Evolutionary conservation across 1,284 basidiomycete genomes (phyloP), one percentile per base, ranked within the genome.

Genomic region (Fomitopsis pinicola): DNA sequence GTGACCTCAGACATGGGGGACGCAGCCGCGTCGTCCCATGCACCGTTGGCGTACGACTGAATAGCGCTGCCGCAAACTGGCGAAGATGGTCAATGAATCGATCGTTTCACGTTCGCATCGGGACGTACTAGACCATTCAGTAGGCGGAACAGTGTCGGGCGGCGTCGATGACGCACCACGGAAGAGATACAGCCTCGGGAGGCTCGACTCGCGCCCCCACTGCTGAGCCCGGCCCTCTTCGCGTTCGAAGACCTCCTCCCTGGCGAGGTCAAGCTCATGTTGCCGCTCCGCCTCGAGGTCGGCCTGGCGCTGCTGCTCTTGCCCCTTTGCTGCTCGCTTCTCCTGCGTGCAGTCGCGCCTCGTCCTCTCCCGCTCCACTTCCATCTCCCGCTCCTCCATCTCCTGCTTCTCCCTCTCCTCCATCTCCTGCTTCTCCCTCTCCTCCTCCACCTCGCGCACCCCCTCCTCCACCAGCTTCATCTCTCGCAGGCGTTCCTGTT

Each of bases 401-500:
- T 59, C 48, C 61, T 61, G 61, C 33, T 76, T 73, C 72, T 85
- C 82, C 59, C 79, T 72, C 62, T 83, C 69, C 70, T 83, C 76
- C 59, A 76, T 76, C 68, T 85, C 83, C 46, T 79, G 73, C 63
- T 85, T 82, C 81, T 86, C 82, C 81, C 83, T 82, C 59, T 84
- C 82, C 22, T 68, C 66, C 50, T 69, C 64, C 0, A 58, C 66
- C 44, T 67, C 67, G 33, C 59, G 59, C 57, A 64, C 60, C 30
- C 59, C 66, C 68, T 83, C 83, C 68, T 82, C 79, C 65, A 82
- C 64, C 59, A 77, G 74, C 60, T 77, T 76, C 75, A 83, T 82
- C 75, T 86, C 83, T 63, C 82, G 73, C 64, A 85, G 69, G 55
- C 83, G 72, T 71, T 83, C 77, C 59, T 78, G 77, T 70, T 86